Base-by-base conservation (phyloP, 257 asterid species). In the Nicotiana sylvestris region DNA sequence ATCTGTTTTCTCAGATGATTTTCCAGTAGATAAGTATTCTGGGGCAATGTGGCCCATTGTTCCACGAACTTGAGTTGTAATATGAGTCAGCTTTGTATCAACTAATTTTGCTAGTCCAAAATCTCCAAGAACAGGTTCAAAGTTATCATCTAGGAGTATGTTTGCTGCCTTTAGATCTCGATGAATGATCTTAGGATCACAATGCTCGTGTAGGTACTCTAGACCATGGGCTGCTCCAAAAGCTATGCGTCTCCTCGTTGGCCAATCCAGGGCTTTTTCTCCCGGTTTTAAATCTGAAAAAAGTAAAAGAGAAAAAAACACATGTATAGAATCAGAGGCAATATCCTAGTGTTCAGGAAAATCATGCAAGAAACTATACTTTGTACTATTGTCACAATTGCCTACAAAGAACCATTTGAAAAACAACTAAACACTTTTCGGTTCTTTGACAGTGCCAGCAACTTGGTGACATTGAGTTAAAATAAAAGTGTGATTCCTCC, bases 41-140 rank as follows among this genome's bases (percentile, higher is more conserved):
- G 98, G 99, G 35, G 99, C 99, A 51, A 95, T 95, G 77, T 95
- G 99, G 46, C 99, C 99, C 99, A 95, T 95, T 2, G 99, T 95
- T 67, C 99, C 99, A 4, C 99, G 98, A 72, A 95, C 91, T 86
- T 91, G 97, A 69, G 99, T 95, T 3, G 99, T 95, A 16, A 95
- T 87, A 29, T 95, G 98, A 2, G 99, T 95, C 3, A 84, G 89
- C 53, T 92, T 88, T 0, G 95, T 68, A 82, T 95, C 99, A 60
- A 95, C 94, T 21, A 88, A 82, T 74, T 95, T 93, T 69, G 99
- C 98, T 68, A 95, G 76, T 43, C 99, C 99, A 17, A 95, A 95
- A 84, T 95, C 99, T 81, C 99, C 99, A 18, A 93, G 97, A 39
- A 95, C 95, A 15, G 98, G 91, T 25, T 92, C 97, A 76, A 92